Evolutionary conservation across 768 basidiomycete species (phyloP), one percentile per base, ranked within the genome.

Genomic region (Pholiota molesta): DNA sequence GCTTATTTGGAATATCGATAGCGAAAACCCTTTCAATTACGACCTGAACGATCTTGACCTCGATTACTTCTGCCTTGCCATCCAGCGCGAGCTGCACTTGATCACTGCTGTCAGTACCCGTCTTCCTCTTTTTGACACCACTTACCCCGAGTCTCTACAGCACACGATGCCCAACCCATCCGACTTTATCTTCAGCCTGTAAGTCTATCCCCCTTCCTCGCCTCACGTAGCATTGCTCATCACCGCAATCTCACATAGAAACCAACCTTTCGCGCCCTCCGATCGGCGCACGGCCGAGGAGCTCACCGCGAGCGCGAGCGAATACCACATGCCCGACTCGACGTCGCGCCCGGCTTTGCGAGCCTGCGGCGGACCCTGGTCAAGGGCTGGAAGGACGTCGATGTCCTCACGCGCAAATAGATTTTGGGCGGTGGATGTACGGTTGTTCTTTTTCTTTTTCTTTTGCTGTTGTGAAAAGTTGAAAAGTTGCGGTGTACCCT

Each of bases 221-320:
- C 35, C 14, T 37, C n/a, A 13, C 35, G 3, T 37, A 37, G 35
- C 14, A 37, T 37, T 16, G 3, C 35, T 37, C 35, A 37, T 13
- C 14, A 37, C 11, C 11, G 6, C 14, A 37, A n/a, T n/a, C 35
- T 11, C 35, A 37, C 14, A 16, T 37, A 37, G 77, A 72, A 92
- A 91, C 73, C 85, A 89, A 73, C 90, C 90, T 0, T 88, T 91
- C 76, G 83, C 86, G 7, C 90, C 90, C 5, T 77, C 79, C 9
- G 87, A 91, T 67, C 76, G 79, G 13, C 83, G 86, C 45, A 81
- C 72, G 21, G 89, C 87, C 0, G 72, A 81, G 35, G 83, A 86
- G 58, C 81, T 91, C 55, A 65, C 66, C 17, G 72, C 76, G 9
- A 51, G 29, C 21, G 67, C 64, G 13, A 49, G 26, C 2, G 57